phyloP scores from a whole-genome alignment of 2,329 filamentous ascomycete species.

The Alternaria alternata region DNA sequence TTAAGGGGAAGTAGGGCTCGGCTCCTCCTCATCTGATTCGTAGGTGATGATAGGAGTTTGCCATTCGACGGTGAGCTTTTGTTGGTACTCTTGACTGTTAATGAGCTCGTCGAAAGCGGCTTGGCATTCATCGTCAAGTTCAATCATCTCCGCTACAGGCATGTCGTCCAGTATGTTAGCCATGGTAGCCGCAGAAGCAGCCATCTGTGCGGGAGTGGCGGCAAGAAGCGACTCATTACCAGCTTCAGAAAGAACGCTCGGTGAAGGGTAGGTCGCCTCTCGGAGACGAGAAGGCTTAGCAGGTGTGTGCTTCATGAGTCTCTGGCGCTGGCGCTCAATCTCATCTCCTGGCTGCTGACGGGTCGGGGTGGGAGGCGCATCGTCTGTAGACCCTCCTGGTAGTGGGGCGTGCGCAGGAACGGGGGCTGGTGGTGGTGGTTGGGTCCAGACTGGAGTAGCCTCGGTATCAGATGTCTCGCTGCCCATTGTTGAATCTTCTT shows the following conservation, averaged over 20 bases:
- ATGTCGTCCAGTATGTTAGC: slow-evolving; percentile 28
- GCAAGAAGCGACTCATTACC: slow-evolving; percentile 32
- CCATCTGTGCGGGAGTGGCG: slow-evolving; percentile 24
- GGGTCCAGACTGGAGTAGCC: slow-evolving; percentile 39
- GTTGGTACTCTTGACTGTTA: slow-evolving; percentile 18
- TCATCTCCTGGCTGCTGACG: slow-evolving; percentile 30
- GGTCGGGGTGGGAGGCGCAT: slow-evolving; percentile 7
- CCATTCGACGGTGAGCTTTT: slow-evolving; percentile 25
- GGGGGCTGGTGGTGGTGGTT: slow-evolving; percentile 47
- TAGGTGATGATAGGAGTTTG: slow-evolving; percentile 24
- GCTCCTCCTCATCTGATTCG: slow-evolving; percentile 37
- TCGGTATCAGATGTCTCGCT: slow-evolving; percentile 28
- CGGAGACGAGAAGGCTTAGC: slow-evolving; percentile 46
- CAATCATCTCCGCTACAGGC: slow-evolving; percentile 27
- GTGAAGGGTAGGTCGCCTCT: slow-evolving; percentile 44
- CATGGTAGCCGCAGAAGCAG: slow-evolving; percentile 7
- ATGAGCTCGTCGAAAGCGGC: slow-evolving; percentile 22
- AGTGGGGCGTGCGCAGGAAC: slow-evolving; percentile 46
- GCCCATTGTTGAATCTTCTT: slow-evolving; percentile 24
- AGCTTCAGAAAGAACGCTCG: slow-evolving; percentile 39
- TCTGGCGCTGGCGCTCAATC: slow-evolving; percentile 40
- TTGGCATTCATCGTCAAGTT: slow-evolving; percentile 27
- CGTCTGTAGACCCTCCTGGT: slow-evolving; percentile 23
- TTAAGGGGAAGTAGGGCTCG: slow-evolving; percentile 21
- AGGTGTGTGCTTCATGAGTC: slow-evolving; percentile 45